Conservation (phyloP, 352 stramenopile species). For the Blastocystis sp. region DNA sequence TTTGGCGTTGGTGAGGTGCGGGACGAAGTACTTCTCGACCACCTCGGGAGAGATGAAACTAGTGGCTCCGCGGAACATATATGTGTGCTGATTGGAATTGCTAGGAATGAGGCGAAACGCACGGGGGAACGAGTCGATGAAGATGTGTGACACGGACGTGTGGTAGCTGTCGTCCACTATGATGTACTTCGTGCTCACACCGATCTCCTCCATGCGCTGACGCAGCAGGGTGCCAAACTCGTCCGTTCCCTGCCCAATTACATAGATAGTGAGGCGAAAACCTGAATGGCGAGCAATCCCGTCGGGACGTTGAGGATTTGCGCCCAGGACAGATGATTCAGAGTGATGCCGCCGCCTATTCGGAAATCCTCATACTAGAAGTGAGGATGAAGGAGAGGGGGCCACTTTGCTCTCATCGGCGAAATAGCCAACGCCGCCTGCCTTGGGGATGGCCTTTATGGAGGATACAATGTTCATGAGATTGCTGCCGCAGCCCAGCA, state of each 20-base stretch:
- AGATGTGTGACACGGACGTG: constrained; percentile 71
- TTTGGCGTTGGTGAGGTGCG: constrained; percentile 60
- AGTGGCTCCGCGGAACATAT: constrained; percentile 67
- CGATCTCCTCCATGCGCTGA: constrained; percentile 71
- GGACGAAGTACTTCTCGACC: constrained; percentile 55
- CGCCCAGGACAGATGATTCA: constrained; percentile 71
- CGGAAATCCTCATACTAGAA: constrained; percentile 69
- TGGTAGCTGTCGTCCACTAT: constrained; percentile 69
- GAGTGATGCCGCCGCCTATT: constrained; percentile 70
- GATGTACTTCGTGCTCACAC: constrained; percentile 71
- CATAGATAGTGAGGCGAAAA: background rate
- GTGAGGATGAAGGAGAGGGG: background rate
- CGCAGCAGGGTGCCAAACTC: constrained; percentile 69
- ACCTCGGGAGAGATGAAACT: constrained; percentile 62
- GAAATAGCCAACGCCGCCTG: constrained; percentile 62
- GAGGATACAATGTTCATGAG: constrained; percentile 68
- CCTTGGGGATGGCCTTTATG: constrained; percentile 60
- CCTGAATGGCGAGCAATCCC: constrained; percentile 70
- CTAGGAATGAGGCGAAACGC: constrained; percentile 34
- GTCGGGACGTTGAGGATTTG: constrained; percentile 71
- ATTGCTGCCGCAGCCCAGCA: constrained; percentile 63
- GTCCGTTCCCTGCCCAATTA: constrained; percentile 64
- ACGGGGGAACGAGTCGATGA: constrained; percentile 62
- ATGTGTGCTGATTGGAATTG: constrained; percentile 67
- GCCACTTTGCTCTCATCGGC: constrained; percentile 66